Conservation (phyloP, 176 grass and related monocot species). For the Metroxylon sagu region DNA sequence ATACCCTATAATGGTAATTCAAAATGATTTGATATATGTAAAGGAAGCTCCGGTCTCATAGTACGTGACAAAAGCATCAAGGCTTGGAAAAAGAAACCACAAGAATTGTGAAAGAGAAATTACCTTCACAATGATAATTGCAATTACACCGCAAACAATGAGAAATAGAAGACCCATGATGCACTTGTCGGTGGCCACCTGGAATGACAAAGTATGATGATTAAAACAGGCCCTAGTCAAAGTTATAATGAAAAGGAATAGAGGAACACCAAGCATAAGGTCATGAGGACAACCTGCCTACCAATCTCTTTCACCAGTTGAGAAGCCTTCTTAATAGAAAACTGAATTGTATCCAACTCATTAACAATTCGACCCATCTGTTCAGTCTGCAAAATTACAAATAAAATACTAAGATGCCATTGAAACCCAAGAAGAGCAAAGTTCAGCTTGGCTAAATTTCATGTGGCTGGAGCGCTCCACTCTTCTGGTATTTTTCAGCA, state of each 20-base stretch:
- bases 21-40: too few species aligned
- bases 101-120: neutral
- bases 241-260: neutral
- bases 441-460: too few species aligned
- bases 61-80: too few species aligned
- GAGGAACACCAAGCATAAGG: neutral
- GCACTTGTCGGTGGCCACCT: slow-evolving; percentile 99
- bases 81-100: too few species aligned
- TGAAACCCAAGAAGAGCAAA: too few species aligned
- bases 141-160: slow-evolving; percentile 89
- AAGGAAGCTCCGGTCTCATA: too few species aligned
- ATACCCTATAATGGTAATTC: too few species aligned
- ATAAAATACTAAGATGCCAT: neutral
- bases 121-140: slow-evolving; percentile 96
- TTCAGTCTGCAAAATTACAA: slow-evolving; percentile 34
- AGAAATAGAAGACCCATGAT: slow-evolving; percentile 79
- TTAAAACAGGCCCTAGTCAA: slow-evolving; percentile 8
- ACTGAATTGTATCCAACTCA: slow-evolving; percentile 44
- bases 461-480: too few species aligned
- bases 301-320: slow-evolving; percentile 59
- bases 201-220: slow-evolving; percentile 14
- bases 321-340: slow-evolving; percentile 55
- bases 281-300: slow-evolving; percentile 27
- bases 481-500: too few species aligned
- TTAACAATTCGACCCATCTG: slow-evolving; percentile 56